Base-by-base conservation (phyloP, 2,329 filamentous ascomycete genomes). In the Diaporthe vexans region DNA sequence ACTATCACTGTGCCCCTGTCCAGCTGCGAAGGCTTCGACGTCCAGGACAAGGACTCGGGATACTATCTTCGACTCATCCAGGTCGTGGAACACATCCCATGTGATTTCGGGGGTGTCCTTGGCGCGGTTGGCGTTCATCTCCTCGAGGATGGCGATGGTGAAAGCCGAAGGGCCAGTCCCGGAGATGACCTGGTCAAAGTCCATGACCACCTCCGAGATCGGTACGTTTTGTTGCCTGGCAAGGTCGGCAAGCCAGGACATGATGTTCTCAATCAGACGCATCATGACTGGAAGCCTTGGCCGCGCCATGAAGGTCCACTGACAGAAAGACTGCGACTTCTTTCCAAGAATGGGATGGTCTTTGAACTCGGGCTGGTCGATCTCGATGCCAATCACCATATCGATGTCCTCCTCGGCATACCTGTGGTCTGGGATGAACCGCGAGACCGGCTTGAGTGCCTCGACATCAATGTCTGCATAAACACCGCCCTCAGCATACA, bases 281-380 rank as follows among this genome's bases (percentile, higher is more conserved):
- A 94, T 85, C 91, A 94, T 93, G 73, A 94, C 91, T 1, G 91
- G 91, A 35, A 91, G 87, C 24, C 86, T 85, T 0, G 92, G 91
- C 79, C 93, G 93, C 78, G 89, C 89, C 84, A 93, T 92, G 78
- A 94, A 93, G 0, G 92, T 94, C 92, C 92, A 94, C 79, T 94
- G 92, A 80, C 92, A 94, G 80, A 94, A 94, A 0, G 92, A 94
- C 77, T 87, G 85, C 51, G 90, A 93, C 82, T 94, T 94, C 65
- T 87, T 87, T 19, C 92, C 92, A 0, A 94, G 85, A 43, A 94
- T 91, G 1, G 90, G 87, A 79, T 94, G 92, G 67, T 90, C 82
- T 24, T 83, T 84, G 82, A 90, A 94, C 11, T 90, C 87, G 0
- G 92, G 92, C 81, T 94, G 88, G 79, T 94, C 92, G 73, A 94